A percentile compares a stretch with the other conserved stretches of the same genome.
Conservation (phyloP, 805 yeast genomes). For the Starmera amethionina region DNA sequence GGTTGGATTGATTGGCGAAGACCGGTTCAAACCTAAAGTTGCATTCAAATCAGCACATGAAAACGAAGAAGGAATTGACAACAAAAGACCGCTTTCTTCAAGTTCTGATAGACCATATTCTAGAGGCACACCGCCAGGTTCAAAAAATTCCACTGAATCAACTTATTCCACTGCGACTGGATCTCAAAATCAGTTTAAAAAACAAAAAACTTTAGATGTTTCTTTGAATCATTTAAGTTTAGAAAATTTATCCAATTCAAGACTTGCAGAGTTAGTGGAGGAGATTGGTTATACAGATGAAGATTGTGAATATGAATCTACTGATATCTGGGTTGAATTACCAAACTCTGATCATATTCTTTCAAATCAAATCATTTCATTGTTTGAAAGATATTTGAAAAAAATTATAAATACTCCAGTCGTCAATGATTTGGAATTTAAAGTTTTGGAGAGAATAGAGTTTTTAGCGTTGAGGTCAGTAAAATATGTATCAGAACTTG, state of each 20-base stretch:
- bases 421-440: constrained; percentile 11
- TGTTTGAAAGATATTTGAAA: constrained; percentile 14
- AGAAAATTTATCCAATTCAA: constrained; percentile 5
- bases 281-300: constrained; percentile 18
- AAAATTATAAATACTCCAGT: constrained; percentile 9
- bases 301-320: constrained; percentile 14
- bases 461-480: constrained; percentile 21
- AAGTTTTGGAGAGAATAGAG: constrained; percentile 23
- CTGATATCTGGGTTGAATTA: constrained; percentile 17
- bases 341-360: constrained; percentile 12
- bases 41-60: too few relatives aligned
- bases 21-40: not conserved
- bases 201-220: constrained; percentile 8
- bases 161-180: too few relatives aligned
- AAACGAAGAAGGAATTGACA: too few relatives aligned
- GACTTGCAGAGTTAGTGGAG: constrained; percentile 4
- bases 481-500: constrained; percentile 12
- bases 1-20: not conserved
- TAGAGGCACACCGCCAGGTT: too few relatives aligned
- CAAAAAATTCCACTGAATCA: too few relatives aligned
- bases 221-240: constrained; percentile 9
- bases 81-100: too few relatives aligned
- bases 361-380: constrained; percentile 9
- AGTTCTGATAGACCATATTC: too few relatives aligned
- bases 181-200: not conserved